Conservation (phyloP, 352 stramenopile genomes). For the Globisporangium megalacanthum region DNA sequence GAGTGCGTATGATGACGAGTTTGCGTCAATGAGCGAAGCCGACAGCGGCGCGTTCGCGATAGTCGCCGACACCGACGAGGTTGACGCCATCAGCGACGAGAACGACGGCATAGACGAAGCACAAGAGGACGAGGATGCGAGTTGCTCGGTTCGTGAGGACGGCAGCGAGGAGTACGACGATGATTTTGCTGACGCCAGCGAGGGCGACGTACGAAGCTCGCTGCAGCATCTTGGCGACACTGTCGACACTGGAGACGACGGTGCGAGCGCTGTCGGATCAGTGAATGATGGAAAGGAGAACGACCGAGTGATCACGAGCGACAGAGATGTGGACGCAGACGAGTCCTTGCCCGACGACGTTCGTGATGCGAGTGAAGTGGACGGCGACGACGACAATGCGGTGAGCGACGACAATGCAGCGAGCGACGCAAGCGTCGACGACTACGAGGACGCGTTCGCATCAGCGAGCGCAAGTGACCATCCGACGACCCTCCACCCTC, state of each 20-base stretch:
- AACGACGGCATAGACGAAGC: background rate
- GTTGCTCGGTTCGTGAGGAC: background rate
- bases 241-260: background rate
- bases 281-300: background rate
- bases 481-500: background rate
- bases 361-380: background rate
- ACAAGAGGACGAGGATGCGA: background rate
- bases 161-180: background rate
- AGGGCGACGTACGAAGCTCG: background rate
- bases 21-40: constrained; percentile 8
- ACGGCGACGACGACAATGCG: background rate
- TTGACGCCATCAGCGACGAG: background rate
- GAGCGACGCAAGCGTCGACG: background rate
- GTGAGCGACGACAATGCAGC: background rate
- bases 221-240: background rate
- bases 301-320: background rate
- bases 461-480: constrained; percentile 8
- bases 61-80: background rate
- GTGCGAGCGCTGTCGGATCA: background rate
- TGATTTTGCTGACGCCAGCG: background rate
- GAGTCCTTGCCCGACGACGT: background rate
- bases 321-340: background rate
- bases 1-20: constrained; percentile 9
- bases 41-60: background rate
- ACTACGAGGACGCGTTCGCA: constrained; percentile 14